Evolutionary conservation across 768 basidiomycete genomes (phyloP).

Genomic region (Phlebiopsis gigantea): DNA sequence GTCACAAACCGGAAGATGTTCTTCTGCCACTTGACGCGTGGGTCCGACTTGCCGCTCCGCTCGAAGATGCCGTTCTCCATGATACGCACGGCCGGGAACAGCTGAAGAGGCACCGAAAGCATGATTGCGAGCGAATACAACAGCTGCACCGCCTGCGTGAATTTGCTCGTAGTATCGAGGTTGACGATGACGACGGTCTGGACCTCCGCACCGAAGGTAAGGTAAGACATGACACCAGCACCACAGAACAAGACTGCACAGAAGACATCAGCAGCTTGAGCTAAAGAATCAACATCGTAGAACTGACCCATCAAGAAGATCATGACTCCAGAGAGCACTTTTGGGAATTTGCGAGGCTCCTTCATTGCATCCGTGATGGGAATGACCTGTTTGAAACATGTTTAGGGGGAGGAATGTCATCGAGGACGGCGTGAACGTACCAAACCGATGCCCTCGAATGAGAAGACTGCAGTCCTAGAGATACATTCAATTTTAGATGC

Average conservation of each 20-base stretch:
- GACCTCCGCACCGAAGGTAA: slow-evolving; percentile 81
- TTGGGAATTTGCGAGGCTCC: slow-evolving; percentile 91
- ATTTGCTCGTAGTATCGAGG: slow-evolving; percentile 73
- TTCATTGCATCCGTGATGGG: slow-evolving; percentile 97
- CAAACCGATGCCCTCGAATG: slow-evolving; percentile 96
- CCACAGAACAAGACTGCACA: slow-evolving; percentile 75
- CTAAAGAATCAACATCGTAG: neutral
- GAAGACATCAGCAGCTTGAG: slow-evolving; percentile 4
- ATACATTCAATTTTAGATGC: slow-evolving; percentile 4
- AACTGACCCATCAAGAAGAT: slow-evolving; percentile 63
- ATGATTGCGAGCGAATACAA: slow-evolving; percentile 90
- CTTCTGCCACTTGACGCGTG: slow-evolving; percentile 92
- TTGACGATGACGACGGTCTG: slow-evolving; percentile 95
- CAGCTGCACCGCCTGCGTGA: slow-evolving; percentile 89
- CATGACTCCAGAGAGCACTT: slow-evolving; percentile 88
- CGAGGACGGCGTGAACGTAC: slow-evolving; percentile 33
- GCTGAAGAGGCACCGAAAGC: slow-evolving; percentile 87
- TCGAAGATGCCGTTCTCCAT: slow-evolving; percentile 94
- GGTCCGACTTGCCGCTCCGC: slow-evolving; percentile 76
- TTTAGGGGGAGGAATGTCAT: neutral
- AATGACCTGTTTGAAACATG: slow-evolving; percentile 52
- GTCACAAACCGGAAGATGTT: slow-evolving; percentile 77
- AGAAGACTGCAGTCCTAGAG: slow-evolving; percentile 89
- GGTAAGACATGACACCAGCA: slow-evolving; percentile 80
- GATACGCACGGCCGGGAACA: slow-evolving; percentile 97